Base-by-base conservation (phyloP, 106 monocot species). In the Dactylorhiza incarnata region DNA sequence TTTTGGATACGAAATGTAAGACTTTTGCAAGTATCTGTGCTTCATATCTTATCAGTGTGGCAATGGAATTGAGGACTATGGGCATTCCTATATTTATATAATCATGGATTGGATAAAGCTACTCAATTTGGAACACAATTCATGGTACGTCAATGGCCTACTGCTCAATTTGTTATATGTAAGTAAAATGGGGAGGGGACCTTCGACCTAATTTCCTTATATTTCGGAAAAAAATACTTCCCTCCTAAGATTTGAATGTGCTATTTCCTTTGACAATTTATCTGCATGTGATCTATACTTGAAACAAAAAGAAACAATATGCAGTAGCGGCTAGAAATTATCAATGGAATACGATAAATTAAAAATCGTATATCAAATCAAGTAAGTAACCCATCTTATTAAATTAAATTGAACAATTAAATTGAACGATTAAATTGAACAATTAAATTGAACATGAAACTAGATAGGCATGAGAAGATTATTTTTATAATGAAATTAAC, bases 401-500 rank as follows among this genome's bases (percentile, higher is more conserved):
- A 65, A 59, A 65, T 26, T 29, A 65, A 65, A 7, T n/a, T n/a
- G n/a, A n/a, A n/a, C n/a, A n/a, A n/a, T n/a, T n/a, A n/a, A n/a
- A n/a, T n/a, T n/a, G n/a, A n/a, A n/a, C n/a, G n/a, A n/a, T n/a
- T n/a, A n/a, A n/a, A n/a, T n/a, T n/a, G n/a, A n/a, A n/a, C n/a
- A n/a, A n/a, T n/a, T n/a, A n/a, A n/a, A n/a, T 26, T 2, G 5
- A 20, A 6, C 0, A 59, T 47, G 37, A 37, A 37, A 37, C 37
- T 37, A 3, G 25, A 6, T 7, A 56, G 11, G 29, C 45, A 71
- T 15, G 25, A 70, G 29, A 70, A 5, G 14, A 29, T 37, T 3
- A 23, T 24, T 49, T 24, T 49, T 46, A 78, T 29, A 13, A 8
- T 55, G 16, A 10, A 78, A 73, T 48, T 29, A 75, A 72, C 65